Evolutionary conservation across 192 early-diverging fungal genomes (phyloP), one percentile per base, ranked within the genome.

Genomic region (Rhizophlyctis rosea): DNA sequence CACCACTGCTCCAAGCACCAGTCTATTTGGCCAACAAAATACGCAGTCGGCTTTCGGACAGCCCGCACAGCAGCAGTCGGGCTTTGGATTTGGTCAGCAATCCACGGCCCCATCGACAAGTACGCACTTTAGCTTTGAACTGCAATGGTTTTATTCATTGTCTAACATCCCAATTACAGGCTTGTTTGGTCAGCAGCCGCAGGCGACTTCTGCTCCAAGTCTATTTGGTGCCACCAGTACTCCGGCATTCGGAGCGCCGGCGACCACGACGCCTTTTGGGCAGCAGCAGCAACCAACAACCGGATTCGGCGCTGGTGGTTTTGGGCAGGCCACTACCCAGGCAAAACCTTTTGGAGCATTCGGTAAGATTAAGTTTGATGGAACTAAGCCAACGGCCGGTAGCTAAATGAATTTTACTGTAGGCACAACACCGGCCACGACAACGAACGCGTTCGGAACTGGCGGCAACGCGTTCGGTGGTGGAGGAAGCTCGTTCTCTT

Each of bases 351-450:
- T 70, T 65, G 68, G 27, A n/a, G 68, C 13, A 24, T 65, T 66
- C 47, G 74, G 69, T 62, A 48, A 60, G 23, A 57, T 60, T 55
- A 21, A 30, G 34, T 3, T 57, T 68, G 35, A 5, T 53, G 75
- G 73, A 9, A 70, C 73, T 23, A 72, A 72, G 34, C n/a, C 74
- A 2, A 75, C 71, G 61, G 77, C 73, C 9, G 47, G 54, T 74
- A 78, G 72, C 21, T 55, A 50, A 25, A 39, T 69, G 58, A 66
- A 59, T n/a, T n/a, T 21, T 0, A 32, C 61, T 66, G 61, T 21
- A 30, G 63, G 63, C 1, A 60, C 59, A 33, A 48, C 32, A 33
- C 28, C 69, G 7, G 34, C 72, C 4, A 50, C n/a, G n/a, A n/a
- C n/a, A n/a, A n/a, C n/a, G n/a, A n/a, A n/a, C n/a, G n/a, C n/a